Evolutionary conservation across 495 filamentous ascomycete genomes (phyloP), one percentile per base, ranked within the genome.

Genomic region (Penicillium crystallinum): DNA sequence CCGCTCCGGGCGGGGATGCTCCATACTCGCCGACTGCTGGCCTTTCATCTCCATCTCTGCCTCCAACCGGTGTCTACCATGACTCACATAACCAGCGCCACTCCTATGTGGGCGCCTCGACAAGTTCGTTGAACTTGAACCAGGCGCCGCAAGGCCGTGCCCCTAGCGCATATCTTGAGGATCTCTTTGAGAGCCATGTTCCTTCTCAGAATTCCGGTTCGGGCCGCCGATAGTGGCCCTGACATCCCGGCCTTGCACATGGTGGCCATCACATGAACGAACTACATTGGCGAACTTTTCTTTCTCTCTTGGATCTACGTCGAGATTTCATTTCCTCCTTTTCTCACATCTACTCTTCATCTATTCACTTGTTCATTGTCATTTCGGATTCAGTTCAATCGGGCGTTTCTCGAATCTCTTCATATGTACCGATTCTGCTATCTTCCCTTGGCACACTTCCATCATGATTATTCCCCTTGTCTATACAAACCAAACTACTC

Each of bases 111-210:
- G 76, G 62, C 18, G 75, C 79, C 25, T 91, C 87, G 53, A 80
- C 77, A 19, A 93, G 83, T 62, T 86, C 80, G 31, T 60, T 93
- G 50, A 88, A 86, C 61, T 66, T 90, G 41, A 81, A 75, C 57
- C 72, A 80, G 19, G 80, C 85, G n/a, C 77, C 79, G 18, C 82
- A 83, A 38, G 83, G 82, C 33, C 77, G 93, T 35, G 89, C 90
- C 23, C 93, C 93, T 10, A 96, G 90, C 68, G 88, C 91, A 36
- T 96, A 91, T 63, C 69, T 98, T 36, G 92, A 98, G 52, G 93
- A 97, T 73, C 61, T 98, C 51, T 88, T 98, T 64, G 90, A 91
- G 62, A 83, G 74, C 53, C 83, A 86, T 61, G 45, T 62, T 21
- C 69, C 70, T 12, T 58, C 55, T 30, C 58, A 50, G 11, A 30